Conservation (phyloP, 495 filamentous ascomycete genomes). For the Hypoxylon lienhwacheense region DNA sequence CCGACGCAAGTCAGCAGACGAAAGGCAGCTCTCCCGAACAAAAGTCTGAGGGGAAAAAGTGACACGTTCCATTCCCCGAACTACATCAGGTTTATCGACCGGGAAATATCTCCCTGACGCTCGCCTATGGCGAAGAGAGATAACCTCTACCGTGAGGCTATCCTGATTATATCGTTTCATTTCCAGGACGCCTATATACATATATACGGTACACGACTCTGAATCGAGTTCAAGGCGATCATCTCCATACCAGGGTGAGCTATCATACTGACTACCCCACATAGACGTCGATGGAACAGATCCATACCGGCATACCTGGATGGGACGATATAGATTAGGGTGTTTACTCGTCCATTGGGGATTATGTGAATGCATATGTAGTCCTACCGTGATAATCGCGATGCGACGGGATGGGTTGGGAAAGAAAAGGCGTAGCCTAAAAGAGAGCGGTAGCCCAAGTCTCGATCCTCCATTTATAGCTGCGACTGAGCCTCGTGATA, state of each 20-base stretch:
- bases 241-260: slow-evolving; percentile 4
- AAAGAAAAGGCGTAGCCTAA: background rate
- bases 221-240: slow-evolving; percentile 8
- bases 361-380: slow-evolving; percentile 6
- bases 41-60: slow-evolving; percentile 21
- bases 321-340: slow-evolving; percentile 9
- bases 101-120: background rate
- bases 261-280: slow-evolving; percentile 10
- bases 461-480: no score
- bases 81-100: slow-evolving; percentile 4
- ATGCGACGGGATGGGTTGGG: slow-evolving; percentile 9
- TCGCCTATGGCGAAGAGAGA: slow-evolving; percentile 2
- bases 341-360: slow-evolving; percentile 1
- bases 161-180: background rate
- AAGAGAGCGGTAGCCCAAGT: background rate
- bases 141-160: background rate
- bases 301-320: slow-evolving; percentile 6
- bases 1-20: background rate
- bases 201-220: slow-evolving; percentile 1
- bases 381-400: slow-evolving; percentile 11
- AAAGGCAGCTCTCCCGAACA: slow-evolving; percentile 7
- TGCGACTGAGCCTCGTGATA: no score
- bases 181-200: background rate
- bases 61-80: slow-evolving; percentile 7
- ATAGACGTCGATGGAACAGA: slow-evolving; percentile 2